A percentile compares a stretch with the other conserved stretches of the same genome.
phyloP scores from a whole-genome alignment of 108 stramenopile species.

The Fragilariopsis cylindrus region DNA sequence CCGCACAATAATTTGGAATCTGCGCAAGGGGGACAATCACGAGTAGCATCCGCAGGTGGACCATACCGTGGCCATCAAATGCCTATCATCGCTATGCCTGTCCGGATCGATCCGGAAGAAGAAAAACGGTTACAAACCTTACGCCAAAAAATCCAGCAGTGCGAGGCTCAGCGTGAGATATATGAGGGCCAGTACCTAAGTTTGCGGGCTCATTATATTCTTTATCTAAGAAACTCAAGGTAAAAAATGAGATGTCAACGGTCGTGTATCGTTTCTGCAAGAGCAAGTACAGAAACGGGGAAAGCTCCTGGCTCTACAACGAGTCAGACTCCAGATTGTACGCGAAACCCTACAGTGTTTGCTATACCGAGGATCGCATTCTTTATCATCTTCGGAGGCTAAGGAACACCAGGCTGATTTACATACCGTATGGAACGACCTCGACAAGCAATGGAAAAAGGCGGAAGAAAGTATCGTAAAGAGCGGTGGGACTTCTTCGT shows the following conservation, averaged over 20 bases:
- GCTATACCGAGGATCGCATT: slow-evolving; percentile 25
- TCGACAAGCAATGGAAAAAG: slow-evolving; percentile 42
- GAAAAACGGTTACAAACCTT: slow-evolving; percentile 75
- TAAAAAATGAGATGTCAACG: slow-evolving; percentile 43
- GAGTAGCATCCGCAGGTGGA: not conserved
- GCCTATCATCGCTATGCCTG: slow-evolving; percentile 61
- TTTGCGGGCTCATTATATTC: slow-evolving; percentile 81
- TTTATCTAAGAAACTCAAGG: slow-evolving; percentile 55
- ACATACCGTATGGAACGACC: slow-evolving; percentile 55
- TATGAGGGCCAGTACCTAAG: slow-evolving; percentile 81
- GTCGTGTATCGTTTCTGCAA: slow-evolving; percentile 52
- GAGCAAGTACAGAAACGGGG: slow-evolving; percentile 51
- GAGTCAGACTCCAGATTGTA: slow-evolving; percentile 62
- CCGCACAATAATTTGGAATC: not conserved
- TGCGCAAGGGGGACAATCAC: not conserved
- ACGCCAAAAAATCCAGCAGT: slow-evolving; percentile 68
- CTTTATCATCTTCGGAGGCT: slow-evolving; percentile 3
- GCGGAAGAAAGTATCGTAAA: slow-evolving; percentile 37
- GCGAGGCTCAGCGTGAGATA: slow-evolving; percentile 75
- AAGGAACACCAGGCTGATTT: slow-evolving; percentile 33
- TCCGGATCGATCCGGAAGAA: slow-evolving; percentile 88
- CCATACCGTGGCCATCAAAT: not conserved
- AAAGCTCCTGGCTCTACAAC: slow-evolving; percentile 60
- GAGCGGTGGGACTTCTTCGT: slow-evolving; percentile 7
- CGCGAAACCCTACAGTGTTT: slow-evolving; percentile 68